phyloP scores from a whole-genome alignment of 441 rosid species.

The Bruguiera hainesii region DNA sequence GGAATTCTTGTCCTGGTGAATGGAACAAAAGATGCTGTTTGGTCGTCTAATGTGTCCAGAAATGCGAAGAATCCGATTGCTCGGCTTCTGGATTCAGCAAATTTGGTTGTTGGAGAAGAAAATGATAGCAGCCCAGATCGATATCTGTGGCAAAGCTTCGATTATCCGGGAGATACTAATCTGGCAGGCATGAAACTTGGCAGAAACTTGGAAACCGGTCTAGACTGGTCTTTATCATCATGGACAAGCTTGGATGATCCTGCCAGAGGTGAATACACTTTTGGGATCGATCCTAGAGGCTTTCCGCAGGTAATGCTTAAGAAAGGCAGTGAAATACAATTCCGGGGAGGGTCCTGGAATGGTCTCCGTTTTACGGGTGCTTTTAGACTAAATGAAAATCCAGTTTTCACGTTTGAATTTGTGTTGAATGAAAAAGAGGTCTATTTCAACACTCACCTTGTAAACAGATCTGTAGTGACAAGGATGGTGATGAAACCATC shows the following conservation, averaged over 20 bases:
- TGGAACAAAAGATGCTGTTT: constrained; percentile 22
- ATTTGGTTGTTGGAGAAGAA: constrained; percentile 1
- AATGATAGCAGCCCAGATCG: constrained; percentile 6
- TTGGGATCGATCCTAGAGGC: constrained; percentile 2
- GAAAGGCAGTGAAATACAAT: background rate
- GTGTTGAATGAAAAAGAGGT: constrained; percentile 6
- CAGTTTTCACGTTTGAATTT: background rate
- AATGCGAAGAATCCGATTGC: constrained; percentile 14
- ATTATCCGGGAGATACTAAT: constrained; percentile 8
- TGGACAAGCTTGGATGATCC: constrained; percentile 8
- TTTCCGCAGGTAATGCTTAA: background rate
- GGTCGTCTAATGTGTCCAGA: constrained; percentile 47
- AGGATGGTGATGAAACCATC: constrained; percentile 34
- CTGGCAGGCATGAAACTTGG: constrained; percentile 10
- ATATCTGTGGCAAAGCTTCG: constrained; percentile 20
- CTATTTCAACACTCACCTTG: constrained; percentile 31
- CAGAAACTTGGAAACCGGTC: constrained; percentile 22
- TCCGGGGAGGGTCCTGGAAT: background rate
- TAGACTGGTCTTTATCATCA: constrained; percentile 1
- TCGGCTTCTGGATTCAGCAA: constrained; percentile 14
- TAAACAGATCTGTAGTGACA: constrained; percentile 30
- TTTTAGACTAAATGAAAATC: background rate
- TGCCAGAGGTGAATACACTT: constrained; percentile 5
- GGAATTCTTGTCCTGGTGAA: constrained; percentile 35
- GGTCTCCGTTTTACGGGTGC: constrained; percentile 2